Evolutionary conservation across 2,329 filamentous ascomycete genomes (phyloP).

Genomic region (Rutstroemia sydowiana): DNA sequence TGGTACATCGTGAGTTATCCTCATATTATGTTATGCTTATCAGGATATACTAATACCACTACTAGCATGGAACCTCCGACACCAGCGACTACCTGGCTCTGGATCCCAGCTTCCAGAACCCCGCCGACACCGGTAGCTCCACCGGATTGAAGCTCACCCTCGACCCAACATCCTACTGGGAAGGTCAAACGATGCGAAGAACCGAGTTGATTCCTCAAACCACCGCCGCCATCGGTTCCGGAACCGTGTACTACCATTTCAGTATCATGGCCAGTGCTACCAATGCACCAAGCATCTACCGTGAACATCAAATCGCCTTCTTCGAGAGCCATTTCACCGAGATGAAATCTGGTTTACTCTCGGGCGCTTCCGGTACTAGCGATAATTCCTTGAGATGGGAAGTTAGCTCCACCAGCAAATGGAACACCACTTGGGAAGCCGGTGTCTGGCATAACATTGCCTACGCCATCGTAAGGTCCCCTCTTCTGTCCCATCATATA

Average conservation of each 20-base stretch:
- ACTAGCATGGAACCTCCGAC: slow-evolving; percentile 46
- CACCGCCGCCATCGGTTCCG: slow-evolving; percentile 54
- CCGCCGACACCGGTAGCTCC: slow-evolving; percentile 48
- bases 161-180: slow-evolving; percentile 57
- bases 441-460: slow-evolving; percentile 58
- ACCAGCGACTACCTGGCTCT: slow-evolving; percentile 36
- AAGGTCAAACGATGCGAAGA: slow-evolving; percentile 64
- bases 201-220: slow-evolving; percentile 70
- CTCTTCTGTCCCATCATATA: not conserved
- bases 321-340: slow-evolving; percentile 70
- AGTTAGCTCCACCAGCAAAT: slow-evolving; percentile 51
- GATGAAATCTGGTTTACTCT: slow-evolving; percentile 60
- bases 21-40: not conserved
- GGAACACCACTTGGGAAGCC: slow-evolving; percentile 53
- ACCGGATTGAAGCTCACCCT: slow-evolving; percentile 66
- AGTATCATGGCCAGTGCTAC: slow-evolving; percentile 50
- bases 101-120: slow-evolving; percentile 41
- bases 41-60: slow-evolving; percentile 3
- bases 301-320: slow-evolving; percentile 59
- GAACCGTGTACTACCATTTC: slow-evolving; percentile 67
- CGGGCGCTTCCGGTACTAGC: slow-evolving; percentile 37
- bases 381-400: slow-evolving; percentile 58
- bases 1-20: slow-evolving; percentile 52
- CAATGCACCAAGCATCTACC: slow-evolving; percentile 53
- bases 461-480: slow-evolving; percentile 51